phyloP scores from a whole-genome alignment of 129 eudicot genomes.

The Pseudognaphalium luteoalbum region DNA sequence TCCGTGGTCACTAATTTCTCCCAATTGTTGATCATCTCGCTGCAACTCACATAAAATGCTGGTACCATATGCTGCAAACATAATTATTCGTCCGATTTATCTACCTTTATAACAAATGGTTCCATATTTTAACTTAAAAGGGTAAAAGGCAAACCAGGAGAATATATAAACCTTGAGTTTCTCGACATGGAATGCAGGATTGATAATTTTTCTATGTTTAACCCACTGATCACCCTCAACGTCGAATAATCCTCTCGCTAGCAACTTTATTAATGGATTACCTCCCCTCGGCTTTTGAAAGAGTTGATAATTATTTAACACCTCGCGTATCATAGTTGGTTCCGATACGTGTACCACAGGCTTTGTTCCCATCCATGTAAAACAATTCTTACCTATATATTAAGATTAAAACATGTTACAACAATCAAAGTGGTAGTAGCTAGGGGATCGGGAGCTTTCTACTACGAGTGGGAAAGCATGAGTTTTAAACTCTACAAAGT shows the following conservation, averaged over 20 bases:
- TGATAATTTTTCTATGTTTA: constrained; percentile 37
- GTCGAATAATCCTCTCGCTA: not conserved
- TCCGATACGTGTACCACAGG: constrained; percentile 6
- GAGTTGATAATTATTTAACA: not conserved
- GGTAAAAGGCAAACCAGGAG: too few relatives aligned
- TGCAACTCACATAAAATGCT: constrained; percentile 19
- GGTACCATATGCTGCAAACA: constrained; percentile 28
- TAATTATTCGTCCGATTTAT: too few relatives aligned
- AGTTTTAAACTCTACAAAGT: too few relatives aligned
- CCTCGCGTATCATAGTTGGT: not conserved
- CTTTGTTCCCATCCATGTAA: constrained; percentile 1
- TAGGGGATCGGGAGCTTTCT: too few relatives aligned
- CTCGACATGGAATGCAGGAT: constrained; percentile 37
- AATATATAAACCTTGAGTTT: constrained; percentile 20
- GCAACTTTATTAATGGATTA: not conserved
- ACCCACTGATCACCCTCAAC: constrained; percentile 23
- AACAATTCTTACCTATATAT: not conserved
- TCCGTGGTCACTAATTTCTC: not conserved
- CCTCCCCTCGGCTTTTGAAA: constrained; percentile 12
- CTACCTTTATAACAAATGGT: too few relatives aligned
- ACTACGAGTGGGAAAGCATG: too few relatives aligned
- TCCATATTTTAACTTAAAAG: too few relatives aligned
- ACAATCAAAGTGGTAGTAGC: too few relatives aligned
- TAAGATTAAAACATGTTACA: too few relatives aligned
- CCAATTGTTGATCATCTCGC: constrained; percentile 26